Percentiles rank a stretch among this genome's conserved stretches.
phyloP scores from a whole-genome alignment of 2,329 filamentous ascomycete genomes.

The Nothophoma quercina region DNA sequence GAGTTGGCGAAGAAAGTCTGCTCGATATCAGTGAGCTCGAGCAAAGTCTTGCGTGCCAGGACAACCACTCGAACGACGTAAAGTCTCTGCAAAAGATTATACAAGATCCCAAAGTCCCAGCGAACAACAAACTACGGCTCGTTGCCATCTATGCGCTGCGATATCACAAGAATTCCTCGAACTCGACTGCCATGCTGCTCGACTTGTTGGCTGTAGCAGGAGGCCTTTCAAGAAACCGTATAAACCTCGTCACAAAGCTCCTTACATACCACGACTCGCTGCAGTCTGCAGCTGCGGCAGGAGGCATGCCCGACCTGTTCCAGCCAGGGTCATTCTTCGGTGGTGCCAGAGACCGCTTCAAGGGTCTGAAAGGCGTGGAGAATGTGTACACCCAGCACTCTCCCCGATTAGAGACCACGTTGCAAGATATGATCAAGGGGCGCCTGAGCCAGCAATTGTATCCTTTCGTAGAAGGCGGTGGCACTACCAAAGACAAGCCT shows the following conservation, averaged over 20 bases:
- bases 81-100: slow-evolving; percentile 91
- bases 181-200: slow-evolving; percentile 81
- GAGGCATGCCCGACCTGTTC: slow-evolving; percentile 89
- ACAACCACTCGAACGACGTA: slow-evolving; percentile 90
- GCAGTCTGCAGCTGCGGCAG: slow-evolving; percentile 73
- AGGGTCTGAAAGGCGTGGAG: slow-evolving; percentile 94
- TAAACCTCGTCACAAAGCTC: slow-evolving; percentile 82
- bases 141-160: slow-evolving; percentile 95
- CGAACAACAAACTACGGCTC: slow-evolving; percentile 85
- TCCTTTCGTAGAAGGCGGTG: slow-evolving; percentile 89
- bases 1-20: slow-evolving; percentile 83
- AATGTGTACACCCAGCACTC: slow-evolving; percentile 99
- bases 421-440: slow-evolving; percentile 94
- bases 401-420: slow-evolving; percentile 81
- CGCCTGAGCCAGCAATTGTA: slow-evolving; percentile 85
- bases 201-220: slow-evolving; percentile 87
- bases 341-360: slow-evolving; percentile 85
- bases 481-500: slow-evolving; percentile 89
- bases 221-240: slow-evolving; percentile 76
- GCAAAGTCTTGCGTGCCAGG: slow-evolving; percentile 95
- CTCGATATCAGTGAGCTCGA: slow-evolving; percentile 98
- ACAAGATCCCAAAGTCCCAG: slow-evolving; percentile 76
- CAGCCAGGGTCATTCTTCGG: slow-evolving; percentile 88
- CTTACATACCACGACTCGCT: slow-evolving; percentile 87
- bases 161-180: slow-evolving; percentile 86